Percentiles rank a stretch among this genome's conserved stretches.
These are phyloP conservation scores for Davidsoniella virescens DNA, from an alignment of 2,329 filamentous ascomycete species.

Conservation along the genomic window DNA sequence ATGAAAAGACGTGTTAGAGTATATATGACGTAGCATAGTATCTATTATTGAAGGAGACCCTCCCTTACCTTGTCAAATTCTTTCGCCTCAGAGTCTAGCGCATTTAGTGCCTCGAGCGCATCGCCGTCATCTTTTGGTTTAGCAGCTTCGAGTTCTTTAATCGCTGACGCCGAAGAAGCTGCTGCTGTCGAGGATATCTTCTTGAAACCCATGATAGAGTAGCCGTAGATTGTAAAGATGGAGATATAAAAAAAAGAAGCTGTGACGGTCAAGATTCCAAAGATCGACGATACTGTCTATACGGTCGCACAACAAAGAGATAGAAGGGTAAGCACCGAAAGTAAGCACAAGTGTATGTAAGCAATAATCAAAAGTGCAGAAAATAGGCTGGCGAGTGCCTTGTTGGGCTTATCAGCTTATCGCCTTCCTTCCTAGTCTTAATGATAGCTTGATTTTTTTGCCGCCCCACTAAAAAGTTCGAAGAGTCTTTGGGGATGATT, in stretches of 20 bases:
- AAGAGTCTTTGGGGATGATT: constrained; percentile 7
- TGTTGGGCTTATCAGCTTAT: too few species aligned
- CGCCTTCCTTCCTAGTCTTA: neutral
- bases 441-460: constrained; percentile 1
- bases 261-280: too few species aligned
- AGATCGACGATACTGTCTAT: too few species aligned
- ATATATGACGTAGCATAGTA: constrained; percentile 3
- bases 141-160: constrained; percentile 15
- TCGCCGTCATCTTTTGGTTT: constrained; percentile 35
- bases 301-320: too few species aligned
- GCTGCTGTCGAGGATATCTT: constrained; percentile 21
- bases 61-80: constrained; percentile 68
- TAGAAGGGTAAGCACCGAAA: too few species aligned
- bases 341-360: too few species aligned
- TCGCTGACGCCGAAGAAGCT: constrained; percentile 20
- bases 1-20: neutral
- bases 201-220: constrained; percentile 12
- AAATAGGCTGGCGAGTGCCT: too few species aligned
- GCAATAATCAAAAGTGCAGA: too few species aligned
- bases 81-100: constrained; percentile 69
- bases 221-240: neutral
- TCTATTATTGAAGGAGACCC: too few species aligned
- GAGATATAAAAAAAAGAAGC: neutral
- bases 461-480: constrained; percentile 6
- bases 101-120: constrained; percentile 50